Conservation (phyloP, 257 asterid species). For the Scutellaria minor region DNA sequence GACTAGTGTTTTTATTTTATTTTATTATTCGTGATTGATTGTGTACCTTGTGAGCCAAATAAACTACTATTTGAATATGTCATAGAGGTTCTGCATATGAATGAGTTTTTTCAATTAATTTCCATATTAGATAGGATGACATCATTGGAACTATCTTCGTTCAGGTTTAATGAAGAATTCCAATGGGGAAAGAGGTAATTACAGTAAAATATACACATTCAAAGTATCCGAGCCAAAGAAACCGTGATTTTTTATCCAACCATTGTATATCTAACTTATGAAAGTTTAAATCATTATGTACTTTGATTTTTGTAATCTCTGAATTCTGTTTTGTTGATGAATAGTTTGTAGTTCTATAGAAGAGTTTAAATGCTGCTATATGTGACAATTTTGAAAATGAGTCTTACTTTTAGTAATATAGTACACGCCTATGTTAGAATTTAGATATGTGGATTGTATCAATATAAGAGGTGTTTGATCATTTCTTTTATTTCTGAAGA, state of each 20-base stretch:
- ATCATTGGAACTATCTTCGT: not conserved
- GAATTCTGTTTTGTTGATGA: not conserved
- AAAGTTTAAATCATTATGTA: slow-evolving; percentile 8
- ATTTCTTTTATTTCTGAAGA: not conserved
- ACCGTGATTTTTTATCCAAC: not conserved
- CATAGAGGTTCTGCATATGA: not conserved
- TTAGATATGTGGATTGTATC: slow-evolving; percentile 2
- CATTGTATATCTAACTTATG: not conserved
- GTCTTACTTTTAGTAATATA: not conserved
- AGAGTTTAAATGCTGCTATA: not conserved
- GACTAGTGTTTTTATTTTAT: not conserved
- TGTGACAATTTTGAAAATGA: not conserved
- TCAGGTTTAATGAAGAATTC: not conserved
- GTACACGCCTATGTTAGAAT: not conserved
- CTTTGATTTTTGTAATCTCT: not conserved
- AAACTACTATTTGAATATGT: not conserved
- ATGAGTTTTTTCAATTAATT: not conserved
- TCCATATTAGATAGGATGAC: not conserved
- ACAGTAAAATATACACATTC: not conserved
- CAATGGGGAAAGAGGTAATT: not conserved
- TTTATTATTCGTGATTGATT: not conserved
- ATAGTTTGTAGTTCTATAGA: not conserved
- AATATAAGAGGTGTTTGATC: slow-evolving; percentile 2
- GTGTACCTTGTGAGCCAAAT: not conserved
- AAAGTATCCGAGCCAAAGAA: not conserved